Evolutionary conservation across 352 stramenopile species (phyloP), one percentile per base, ranked within the genome.

Genomic region (Phytopythium helicoides): DNA sequence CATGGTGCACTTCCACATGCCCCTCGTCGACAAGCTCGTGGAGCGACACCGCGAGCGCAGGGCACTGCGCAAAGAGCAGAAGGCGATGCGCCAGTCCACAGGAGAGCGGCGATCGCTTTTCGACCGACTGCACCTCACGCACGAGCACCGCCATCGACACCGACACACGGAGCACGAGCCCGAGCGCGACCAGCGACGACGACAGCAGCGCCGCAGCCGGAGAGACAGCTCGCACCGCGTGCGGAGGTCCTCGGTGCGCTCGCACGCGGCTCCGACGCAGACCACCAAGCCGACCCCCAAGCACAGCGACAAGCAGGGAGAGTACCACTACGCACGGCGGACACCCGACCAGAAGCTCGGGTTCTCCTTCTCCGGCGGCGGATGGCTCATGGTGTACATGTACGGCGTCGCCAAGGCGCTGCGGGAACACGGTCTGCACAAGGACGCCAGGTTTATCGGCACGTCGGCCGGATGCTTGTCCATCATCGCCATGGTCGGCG

Each of bases 381-480:
- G 74, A 7, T 87, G 73, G 76, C 70, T 86, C 48, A 81, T 79
- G 57, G 62, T 73, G 48, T 86, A 81, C 58, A 69, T 81, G 54
- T 81, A 78, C 28, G 73, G 76, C 41, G 76, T 86, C 34, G 72
- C 58, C 53, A 76, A 86, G 47, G 69, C 72, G n/a, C 60, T 87
- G 22, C 75, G 73, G 5, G 54, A 80, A 36, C 55, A 62, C 12
- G 69, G 66, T 14, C 41, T 81, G 14, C 47, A 77, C 54, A 26
- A 71, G n/a, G 62, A 64, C 19, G 54, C 70, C 16, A 58, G 56
- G 23, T 78, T 80, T 39, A 73, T 81, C 28, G 75, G 73, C 31
- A 66, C 63, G 25, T 81, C 68, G 0, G 73, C 58, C 7, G 75
- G 75, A 16, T 66, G 71, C 21, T 54, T 82, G n/a, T 62, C 72